phyloP scores from a whole-genome alignment of 2,329 filamentous ascomycete genomes.

The Fusarium sulawesiense region DNA sequence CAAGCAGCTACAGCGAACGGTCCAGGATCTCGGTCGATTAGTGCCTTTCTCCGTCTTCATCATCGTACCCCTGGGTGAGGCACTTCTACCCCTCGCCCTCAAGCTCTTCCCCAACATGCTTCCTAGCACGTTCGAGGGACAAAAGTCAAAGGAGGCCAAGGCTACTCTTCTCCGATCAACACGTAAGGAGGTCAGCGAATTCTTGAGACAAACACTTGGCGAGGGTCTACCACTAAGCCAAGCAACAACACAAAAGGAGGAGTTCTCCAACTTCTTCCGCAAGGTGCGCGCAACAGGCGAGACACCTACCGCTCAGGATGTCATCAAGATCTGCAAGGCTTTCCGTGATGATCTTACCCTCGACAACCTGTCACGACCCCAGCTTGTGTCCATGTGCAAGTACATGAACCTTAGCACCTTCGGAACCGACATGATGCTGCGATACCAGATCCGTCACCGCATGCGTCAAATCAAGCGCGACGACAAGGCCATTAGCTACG shows the following conservation, averaged over 20 bases:
- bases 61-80: constrained; percentile 94
- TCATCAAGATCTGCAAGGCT: constrained; percentile 98
- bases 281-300: constrained; percentile 94
- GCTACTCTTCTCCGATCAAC: constrained; percentile 83
- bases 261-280: constrained; percentile 96
- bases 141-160: constrained; percentile 91
- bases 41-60: constrained; percentile 98
- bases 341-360: constrained; percentile 98
- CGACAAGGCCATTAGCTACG: constrained; percentile 91
- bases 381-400: constrained; percentile 96
- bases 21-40: constrained; percentile 90
- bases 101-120: constrained; percentile 97
- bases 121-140: constrained; percentile 95
- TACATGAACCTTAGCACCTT: constrained; percentile 99
- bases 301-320: constrained; percentile 85
- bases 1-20: constrained; percentile 90
- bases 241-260: constrained; percentile 87
- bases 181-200: constrained; percentile 91
- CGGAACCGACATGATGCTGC: constrained; percentile 96
- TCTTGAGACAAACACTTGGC: constrained; percentile 86
- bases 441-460: constrained; percentile 95
- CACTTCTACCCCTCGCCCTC: constrained; percentile 89
- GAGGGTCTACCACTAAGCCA: constrained; percentile 90
- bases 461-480: constrained; percentile 99
- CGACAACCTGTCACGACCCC: constrained; percentile 94